Base-by-base conservation (phyloP, 1,139 yeast genomes). In the Meyerozyma smithsonii region DNA sequence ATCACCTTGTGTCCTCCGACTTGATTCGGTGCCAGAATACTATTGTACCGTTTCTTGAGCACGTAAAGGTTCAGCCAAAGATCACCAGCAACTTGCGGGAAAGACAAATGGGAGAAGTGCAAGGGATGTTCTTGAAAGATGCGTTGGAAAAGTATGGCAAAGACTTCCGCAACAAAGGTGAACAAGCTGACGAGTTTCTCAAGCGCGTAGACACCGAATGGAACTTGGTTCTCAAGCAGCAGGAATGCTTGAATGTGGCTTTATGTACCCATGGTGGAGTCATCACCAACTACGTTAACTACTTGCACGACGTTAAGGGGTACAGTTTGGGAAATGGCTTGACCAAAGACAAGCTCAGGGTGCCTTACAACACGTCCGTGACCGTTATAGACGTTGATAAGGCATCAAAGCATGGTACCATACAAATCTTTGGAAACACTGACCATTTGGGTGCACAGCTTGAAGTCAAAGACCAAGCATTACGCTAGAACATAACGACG, bases 181-280 rank as follows among this genome's bases (percentile, higher is more conserved):
- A 60, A 18, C 53, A 59, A 15, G 62, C 66, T 11, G 54, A 56
- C 0, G 70, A 59, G 15, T 72, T 88, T 41, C 52, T 71, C 18
- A 55, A 46, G 1, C 67, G 96, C 35, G 65, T 88, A 7, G 63
- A 64, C 8, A 42, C 52, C 2, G 79, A 76, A 36, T 72, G 85
- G 69, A 62, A 69, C 16, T 42, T 46, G 3, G 57, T 81, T 0
- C 54, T 80, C 3, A 62, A 62, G 6, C 61, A 61, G 12, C 56
- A 61, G 36, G 16, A 26, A 14, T 14, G 15, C 30, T 26, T 14
- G 30, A 84, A 83, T 44, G 72, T 84, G 1, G 66, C 81, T 20
- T 46, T 88, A 19, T 81, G 92, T 42, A 80, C 92, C 10, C 97
- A 89, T 55, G 97, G 97, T 15, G 96, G 96, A 5, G 87, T 87